Base-by-base conservation (phyloP, 805 yeast genomes). In the Candida manassasensis region DNA sequence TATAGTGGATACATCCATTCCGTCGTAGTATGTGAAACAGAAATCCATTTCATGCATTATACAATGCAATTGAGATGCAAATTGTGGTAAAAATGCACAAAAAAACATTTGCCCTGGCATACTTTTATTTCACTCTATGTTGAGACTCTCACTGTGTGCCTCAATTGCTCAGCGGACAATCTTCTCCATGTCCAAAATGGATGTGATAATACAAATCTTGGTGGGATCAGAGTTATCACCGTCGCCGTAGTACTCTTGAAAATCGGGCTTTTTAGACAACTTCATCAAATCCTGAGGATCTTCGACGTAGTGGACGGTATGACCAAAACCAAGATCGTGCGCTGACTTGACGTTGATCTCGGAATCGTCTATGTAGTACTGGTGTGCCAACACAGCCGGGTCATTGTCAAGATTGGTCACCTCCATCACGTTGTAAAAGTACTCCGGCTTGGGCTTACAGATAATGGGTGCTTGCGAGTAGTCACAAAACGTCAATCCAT, bases 401-500 rank as follows among this genome's bases (percentile, higher is more conserved):
- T 58, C 55, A 8, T 42, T 37, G 8, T 61, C 53, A 8, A 76
- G 75, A 16, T 82, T 81, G 19, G 95, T 81, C 31, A 79, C 75
- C 6, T 51, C 39, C 59, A 86, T 68, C n/a, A 84, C 84, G 37
- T 67, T 72, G 24, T 73, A 70, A 52, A 80, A 90, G 49, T 81
- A 78, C 36, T 61, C 67, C 13, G 67, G 62, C 78, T 84, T 85
- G n/a, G 98, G 98, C 61, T 90, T 90, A 63, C 97, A 93, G 21
- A 81, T 62, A 39, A 90, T 69, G 4, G 83, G 81, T 37, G 76
- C 78, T 34, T 66, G 51, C 32, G 77, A 66, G 54, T 93, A 93
- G 61, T 93, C 95, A 62, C 98, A 93, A 59, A 67, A 90, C 1
- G 97, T 87, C 46, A 93, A 71, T 0, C 98, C 98, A 45, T 90